Conservation (phyloP, 2,329 filamentous ascomycete genomes). For the Pseudogymnoascus sp. region DNA sequence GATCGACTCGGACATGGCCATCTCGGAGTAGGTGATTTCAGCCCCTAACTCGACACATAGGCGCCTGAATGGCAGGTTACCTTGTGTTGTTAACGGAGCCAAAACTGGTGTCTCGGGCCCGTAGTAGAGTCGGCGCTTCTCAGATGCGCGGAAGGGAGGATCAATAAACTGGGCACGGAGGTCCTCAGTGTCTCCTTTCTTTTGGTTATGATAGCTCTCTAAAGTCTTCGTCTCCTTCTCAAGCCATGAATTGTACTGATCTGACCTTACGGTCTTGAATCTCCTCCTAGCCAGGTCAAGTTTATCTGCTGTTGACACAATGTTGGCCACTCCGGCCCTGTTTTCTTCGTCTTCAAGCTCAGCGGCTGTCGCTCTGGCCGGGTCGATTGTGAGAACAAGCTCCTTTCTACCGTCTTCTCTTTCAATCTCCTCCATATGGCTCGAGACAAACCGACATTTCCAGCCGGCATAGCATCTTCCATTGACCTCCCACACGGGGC, state of each 20-base stretch:
- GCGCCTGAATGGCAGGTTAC: constrained; percentile 88
- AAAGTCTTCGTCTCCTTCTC: constrained; percentile 51
- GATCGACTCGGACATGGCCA: constrained; percentile 87
- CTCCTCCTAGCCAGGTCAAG: constrained; percentile 67
- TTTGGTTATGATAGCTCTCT: constrained; percentile 40
- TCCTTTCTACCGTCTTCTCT: constrained; percentile 76
- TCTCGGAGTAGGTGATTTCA: constrained; percentile 93
- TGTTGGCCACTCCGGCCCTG: constrained; percentile 63
- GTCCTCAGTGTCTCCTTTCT: constrained; percentile 49
- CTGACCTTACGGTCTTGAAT: constrained; percentile 61
- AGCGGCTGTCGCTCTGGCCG: not conserved
- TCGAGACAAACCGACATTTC: constrained; percentile 87
- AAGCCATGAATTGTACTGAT: constrained; percentile 70
- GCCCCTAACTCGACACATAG: constrained; percentile 84
- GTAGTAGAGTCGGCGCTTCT: constrained; percentile 92
- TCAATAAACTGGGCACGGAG: constrained; percentile 76
- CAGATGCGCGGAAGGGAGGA: constrained; percentile 78
- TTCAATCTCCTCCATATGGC: constrained; percentile 75
- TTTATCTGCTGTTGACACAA: constrained; percentile 62
- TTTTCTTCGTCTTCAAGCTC: constrained; percentile 34
- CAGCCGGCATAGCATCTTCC: constrained; percentile 78
- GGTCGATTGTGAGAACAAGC: constrained; percentile 56
- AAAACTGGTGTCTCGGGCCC: constrained; percentile 85
- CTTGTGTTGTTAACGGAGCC: constrained; percentile 93
- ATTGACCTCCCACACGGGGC: constrained; percentile 69